Conservation (phyloP, 768 basidiomycete species). For the Russula sp. region DNA sequence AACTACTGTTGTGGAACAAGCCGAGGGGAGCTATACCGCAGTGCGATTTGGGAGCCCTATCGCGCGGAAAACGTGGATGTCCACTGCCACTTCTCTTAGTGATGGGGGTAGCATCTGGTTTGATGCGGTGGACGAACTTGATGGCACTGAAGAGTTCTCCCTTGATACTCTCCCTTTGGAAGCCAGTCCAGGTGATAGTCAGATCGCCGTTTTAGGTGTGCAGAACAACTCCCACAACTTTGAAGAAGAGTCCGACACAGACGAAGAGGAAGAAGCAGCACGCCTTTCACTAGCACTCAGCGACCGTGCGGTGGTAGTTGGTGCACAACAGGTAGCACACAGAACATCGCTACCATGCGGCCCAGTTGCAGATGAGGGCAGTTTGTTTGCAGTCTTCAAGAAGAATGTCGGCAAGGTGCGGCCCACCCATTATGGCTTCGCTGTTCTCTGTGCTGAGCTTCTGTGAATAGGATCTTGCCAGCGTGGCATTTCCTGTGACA, state of each 20-base stretch:
- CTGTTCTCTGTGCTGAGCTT: conserved; percentile 2
- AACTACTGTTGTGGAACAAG: conserved; percentile 45
- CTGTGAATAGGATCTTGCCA: conserved; percentile 61
- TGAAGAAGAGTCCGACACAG: conserved; percentile 50
- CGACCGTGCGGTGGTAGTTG: conserved; percentile 4
- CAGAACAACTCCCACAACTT: conserved; percentile 43
- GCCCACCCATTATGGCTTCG: conserved; percentile 11
- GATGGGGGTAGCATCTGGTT: conserved; percentile 56
- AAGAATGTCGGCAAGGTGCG: conserved; percentile 84
- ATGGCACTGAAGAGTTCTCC: conserved; percentile 66
- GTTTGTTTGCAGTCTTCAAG: conserved; percentile 74
- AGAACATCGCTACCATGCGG: conserved; percentile 56
- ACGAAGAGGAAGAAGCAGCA: conserved; percentile 32
- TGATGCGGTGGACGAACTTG: conserved; percentile 57
- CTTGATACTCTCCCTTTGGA: conserved; percentile 32
- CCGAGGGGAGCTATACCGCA: conserved; percentile 26
- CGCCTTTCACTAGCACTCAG: conserved; percentile 12
- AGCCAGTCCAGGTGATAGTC: conserved; percentile 30
- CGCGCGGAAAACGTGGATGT: conserved; percentile 23
- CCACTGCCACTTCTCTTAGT: conserved; percentile 28
- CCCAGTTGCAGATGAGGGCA: conserved; percentile 68
- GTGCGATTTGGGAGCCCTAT: conserved; percentile 20
- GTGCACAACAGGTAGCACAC: conserved; percentile 32
- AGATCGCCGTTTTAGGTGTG: conserved; percentile 33
- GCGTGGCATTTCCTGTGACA: conserved; percentile 78